Evolutionary conservation across 2,329 filamentous ascomycete genomes (phyloP).

Genomic region (Trichoderma oligosporum): DNA sequence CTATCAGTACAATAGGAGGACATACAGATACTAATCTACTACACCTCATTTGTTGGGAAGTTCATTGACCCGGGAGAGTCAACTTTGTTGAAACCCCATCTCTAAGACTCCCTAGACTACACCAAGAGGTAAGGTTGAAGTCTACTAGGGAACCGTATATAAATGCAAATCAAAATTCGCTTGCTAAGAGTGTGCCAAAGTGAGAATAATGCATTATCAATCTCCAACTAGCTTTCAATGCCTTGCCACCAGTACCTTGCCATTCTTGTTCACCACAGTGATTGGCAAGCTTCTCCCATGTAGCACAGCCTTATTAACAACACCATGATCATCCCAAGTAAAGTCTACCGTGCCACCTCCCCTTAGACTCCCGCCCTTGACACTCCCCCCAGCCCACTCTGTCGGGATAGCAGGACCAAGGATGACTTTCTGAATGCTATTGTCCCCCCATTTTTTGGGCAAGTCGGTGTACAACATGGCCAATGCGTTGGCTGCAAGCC

Average conservation of each 20-base stretch:
- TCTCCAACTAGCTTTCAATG: too few relatives aligned
- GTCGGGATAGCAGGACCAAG: conserved; percentile 15
- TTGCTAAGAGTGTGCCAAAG: too few relatives aligned
- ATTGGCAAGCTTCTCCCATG: conserved; percentile 4
- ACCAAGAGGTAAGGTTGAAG: too few relatives aligned
- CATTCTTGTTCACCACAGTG: conserved; percentile 10
- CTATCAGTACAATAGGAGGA: too few relatives aligned
- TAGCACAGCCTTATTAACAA: conserved; percentile 8
- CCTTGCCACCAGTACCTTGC: conserved; percentile 11
- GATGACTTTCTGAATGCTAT: conserved; percentile 12
- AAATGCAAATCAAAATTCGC: too few relatives aligned
- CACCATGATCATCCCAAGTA: conserved; percentile 13
- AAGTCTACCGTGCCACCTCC: conserved; percentile 20
- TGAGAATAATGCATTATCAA: too few relatives aligned
- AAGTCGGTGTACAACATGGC: conserved; percentile 17
- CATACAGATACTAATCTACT: too few relatives aligned
- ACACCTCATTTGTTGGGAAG: too few relatives aligned
- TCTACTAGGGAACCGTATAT: too few relatives aligned
- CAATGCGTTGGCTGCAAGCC: conserved; percentile 17
- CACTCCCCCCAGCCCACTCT: conserved; percentile 17
- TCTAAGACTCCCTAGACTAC: too few relatives aligned
- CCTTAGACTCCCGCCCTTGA: conserved; percentile 13
- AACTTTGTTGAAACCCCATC: too few relatives aligned
- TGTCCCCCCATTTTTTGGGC: conserved; percentile 3
- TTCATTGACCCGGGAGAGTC: too few relatives aligned